These are phyloP conservation scores for Lodderomyces jiufengensis DNA, from an alignment of 1,139 yeast genomes.

Conservation along the genomic window DNA sequence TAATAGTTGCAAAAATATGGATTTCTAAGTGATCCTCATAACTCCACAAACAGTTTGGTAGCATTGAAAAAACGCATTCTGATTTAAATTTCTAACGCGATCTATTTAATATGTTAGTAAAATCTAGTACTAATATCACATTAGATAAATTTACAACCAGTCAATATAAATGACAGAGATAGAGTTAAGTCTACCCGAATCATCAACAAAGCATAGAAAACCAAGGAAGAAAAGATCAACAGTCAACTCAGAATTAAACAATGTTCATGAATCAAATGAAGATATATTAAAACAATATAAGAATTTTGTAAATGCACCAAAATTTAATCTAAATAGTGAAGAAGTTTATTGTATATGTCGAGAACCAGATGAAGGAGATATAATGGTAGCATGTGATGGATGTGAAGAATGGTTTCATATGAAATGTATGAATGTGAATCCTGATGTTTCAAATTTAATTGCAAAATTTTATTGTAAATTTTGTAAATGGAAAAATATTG, in stretches of 20 bases:
- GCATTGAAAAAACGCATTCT: too few relatives aligned
- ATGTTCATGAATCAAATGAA: constrained; percentile 25
- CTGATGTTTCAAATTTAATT: constrained; percentile 54
- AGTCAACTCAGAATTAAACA: neutral
- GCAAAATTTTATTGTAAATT: constrained; percentile 70
- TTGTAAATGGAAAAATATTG: constrained; percentile 53
- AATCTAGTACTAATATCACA: too few relatives aligned
- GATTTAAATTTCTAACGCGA: too few relatives aligned
- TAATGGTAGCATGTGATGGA: constrained; percentile 91
- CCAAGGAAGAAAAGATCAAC: neutral
- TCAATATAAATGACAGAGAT: too few relatives aligned
- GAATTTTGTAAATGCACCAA: constrained; percentile 40
- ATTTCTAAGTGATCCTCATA: too few relatives aligned
- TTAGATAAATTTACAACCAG: too few relatives aligned
- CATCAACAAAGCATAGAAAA: neutral
- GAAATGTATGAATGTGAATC: constrained; percentile 62
- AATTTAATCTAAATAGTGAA: constrained; percentile 47
- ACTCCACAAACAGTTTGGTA: too few relatives aligned
- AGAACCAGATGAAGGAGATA: constrained; percentile 66
- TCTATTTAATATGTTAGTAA: too few relatives aligned
- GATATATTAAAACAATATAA: constrained; percentile 46
- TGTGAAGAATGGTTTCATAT: constrained; percentile 97
- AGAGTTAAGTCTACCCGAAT: neutral
- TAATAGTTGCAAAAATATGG: neutral
- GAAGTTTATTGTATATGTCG: constrained; percentile 80